These are phyloP conservation scores for Colletotrichum sp. DNA, from an alignment of 2,329 filamentous ascomycete species.

Conservation along the genomic window DNA sequence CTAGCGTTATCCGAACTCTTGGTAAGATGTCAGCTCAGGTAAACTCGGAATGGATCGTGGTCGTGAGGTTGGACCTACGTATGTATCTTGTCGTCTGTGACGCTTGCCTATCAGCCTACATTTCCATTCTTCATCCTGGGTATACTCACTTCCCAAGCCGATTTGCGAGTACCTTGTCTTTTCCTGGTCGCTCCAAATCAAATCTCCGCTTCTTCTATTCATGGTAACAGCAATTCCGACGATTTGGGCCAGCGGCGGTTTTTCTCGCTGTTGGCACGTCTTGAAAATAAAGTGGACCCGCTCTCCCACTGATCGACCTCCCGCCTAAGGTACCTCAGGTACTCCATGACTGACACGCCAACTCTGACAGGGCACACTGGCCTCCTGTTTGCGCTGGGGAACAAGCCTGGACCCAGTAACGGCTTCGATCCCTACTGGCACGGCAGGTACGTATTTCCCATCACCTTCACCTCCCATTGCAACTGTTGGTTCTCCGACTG, in stretches of 20 bases:
- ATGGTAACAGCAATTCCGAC: not conserved
- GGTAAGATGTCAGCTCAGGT: not conserved
- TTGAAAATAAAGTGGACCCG: not conserved
- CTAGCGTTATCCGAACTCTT: not conserved
- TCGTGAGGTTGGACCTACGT: not conserved
- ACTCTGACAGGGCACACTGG: not conserved
- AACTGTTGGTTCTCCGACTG: not conserved
- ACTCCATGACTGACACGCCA: not conserved
- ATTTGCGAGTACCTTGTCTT: not conserved
- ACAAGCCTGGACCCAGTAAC: not conserved
- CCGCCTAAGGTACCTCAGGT: not conserved
- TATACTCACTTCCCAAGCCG: not conserved
- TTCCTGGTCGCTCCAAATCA: not conserved
- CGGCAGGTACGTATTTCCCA: not conserved
- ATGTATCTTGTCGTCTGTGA: not conserved
- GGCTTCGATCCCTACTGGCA: constrained; percentile 8
- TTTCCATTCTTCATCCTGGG: not conserved
- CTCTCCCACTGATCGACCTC: not conserved
- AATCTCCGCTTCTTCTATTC: not conserved
- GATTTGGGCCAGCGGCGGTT: constrained; percentile 4
- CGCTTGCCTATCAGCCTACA: not conserved
- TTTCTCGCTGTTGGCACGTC: not conserved
- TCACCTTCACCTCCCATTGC: not conserved
- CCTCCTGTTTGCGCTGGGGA: not conserved
- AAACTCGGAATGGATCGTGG: not conserved